Evolutionary conservation across 31 red algal species (phyloP).

Genomic region (Porphyra umbilicalis): DNA sequence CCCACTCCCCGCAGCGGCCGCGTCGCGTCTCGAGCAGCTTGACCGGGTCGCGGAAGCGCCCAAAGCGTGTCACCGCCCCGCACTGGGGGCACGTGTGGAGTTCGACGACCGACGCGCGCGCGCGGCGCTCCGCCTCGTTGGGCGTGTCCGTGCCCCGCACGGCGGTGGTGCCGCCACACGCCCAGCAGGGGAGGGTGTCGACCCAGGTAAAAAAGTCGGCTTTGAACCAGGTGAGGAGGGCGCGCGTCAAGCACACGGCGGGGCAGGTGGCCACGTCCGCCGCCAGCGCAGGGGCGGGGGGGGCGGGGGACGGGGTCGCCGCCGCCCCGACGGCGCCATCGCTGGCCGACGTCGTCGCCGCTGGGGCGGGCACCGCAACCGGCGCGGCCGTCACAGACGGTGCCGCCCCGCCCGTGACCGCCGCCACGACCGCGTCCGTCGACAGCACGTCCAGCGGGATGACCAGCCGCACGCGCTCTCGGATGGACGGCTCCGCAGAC

Average conservation of each 20-base stretch:
- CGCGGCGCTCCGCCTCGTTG: constrained; percentile 9
- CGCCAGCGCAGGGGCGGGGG: background rate
- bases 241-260: background rate
- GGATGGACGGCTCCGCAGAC: background rate
- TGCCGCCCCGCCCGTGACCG: background rate
- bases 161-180: constrained; percentile 24
- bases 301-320: no score
- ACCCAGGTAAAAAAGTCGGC: constrained; percentile 67
- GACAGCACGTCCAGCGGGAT: background rate
- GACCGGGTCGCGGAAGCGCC: constrained; percentile 49
- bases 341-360: background rate
- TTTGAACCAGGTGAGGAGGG: constrained; percentile 72
- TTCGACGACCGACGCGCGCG: constrained; percentile 40
- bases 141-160: constrained; percentile 20
- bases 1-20: constrained; percentile 93
- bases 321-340: background rate
- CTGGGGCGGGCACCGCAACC: background rate
- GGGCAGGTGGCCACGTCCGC: background rate
- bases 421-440: background rate
- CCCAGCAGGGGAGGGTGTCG: constrained; percentile 41
- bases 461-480: background rate
- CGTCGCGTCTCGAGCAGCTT: constrained; percentile 55
- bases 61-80: constrained; percentile 42
- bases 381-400: no score
- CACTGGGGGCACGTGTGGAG: constrained; percentile 48